Percentiles rank a stretch among this genome's conserved stretches.
Conservation (phyloP, 257 asterid species). For the Lantana camara region DNA sequence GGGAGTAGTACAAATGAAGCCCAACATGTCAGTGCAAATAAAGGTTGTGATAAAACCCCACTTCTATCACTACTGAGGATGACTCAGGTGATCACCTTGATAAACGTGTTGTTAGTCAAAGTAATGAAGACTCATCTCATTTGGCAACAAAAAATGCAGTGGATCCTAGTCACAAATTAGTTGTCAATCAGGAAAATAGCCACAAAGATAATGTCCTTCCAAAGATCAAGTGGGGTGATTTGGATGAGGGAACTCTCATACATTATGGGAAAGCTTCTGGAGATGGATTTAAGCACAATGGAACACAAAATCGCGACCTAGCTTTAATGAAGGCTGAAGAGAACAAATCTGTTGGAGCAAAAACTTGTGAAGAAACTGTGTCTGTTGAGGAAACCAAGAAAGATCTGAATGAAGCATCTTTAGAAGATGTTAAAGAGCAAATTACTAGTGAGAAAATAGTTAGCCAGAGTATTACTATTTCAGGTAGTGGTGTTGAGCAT, state of each 20-base stretch:
- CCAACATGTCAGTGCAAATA: conserved; percentile 40
- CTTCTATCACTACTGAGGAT: conserved; percentile 41
- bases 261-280: conserved; percentile 54
- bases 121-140: conserved; percentile 40
- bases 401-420: conserved; percentile 47
- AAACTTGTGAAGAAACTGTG: conserved; percentile 33
- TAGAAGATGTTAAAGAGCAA: conserved; percentile 61
- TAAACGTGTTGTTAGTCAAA: conserved; percentile 53
- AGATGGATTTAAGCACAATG: conserved; percentile 45
- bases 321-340: conserved; percentile 34
- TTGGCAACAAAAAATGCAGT: conserved; percentile 26
- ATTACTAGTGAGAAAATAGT: conserved; percentile 44
- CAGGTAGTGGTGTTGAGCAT: conserved; percentile 35
- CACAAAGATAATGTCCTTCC: conserved; percentile 48
- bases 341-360: conserved; percentile 24
- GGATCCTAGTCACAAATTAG: conserved; percentile 40
- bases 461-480: conserved; percentile 30
- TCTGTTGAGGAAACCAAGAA: conserved; percentile 26
- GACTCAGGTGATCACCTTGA: conserved; percentile 39
- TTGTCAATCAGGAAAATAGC: conserved; percentile 36
- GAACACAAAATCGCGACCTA: conserved; percentile 36
- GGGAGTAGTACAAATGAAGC: conserved; percentile 33
- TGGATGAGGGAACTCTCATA: conserved; percentile 77
- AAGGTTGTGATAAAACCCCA: conserved; percentile 30
- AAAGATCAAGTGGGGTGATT: conserved; percentile 91